Evolutionary conservation across 768 basidiomycete genomes (phyloP).

Genomic region (Xanthoconium purpureum): DNA sequence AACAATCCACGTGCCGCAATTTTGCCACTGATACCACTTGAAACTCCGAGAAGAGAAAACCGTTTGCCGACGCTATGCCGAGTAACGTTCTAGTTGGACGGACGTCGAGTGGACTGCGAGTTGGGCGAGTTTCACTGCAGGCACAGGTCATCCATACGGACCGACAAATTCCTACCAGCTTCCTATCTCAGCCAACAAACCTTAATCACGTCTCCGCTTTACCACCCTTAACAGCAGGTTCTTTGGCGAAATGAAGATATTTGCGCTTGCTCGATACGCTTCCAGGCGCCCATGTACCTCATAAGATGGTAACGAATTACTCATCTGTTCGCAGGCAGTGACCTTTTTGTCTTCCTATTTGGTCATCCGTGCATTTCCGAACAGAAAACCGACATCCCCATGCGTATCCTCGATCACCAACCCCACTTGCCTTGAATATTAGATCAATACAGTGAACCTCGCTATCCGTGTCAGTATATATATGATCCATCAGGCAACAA

Average conservation of each 20-base stretch:
- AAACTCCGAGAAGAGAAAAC: conserved; percentile 11
- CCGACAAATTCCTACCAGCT: conserved; percentile 16
- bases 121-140: background rate
- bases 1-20: conserved; percentile 15
- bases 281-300: conserved; percentile 24
- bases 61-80: conserved; percentile 15
- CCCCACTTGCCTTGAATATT: background rate
- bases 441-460: background rate
- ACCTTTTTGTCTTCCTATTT: conserved; percentile 9
- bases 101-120: background rate
- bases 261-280: conserved; percentile 9
- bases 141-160: background rate
- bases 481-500: conserved; percentile 1
- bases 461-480: background rate
- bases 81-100: background rate
- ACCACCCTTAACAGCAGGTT: conserved; percentile 13
- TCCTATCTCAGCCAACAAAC: conserved; percentile 26
- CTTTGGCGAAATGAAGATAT: conserved; percentile 26
- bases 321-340: conserved; percentile 12
- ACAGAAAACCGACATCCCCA: background rate
- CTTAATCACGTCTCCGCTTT: conserved; percentile 25
- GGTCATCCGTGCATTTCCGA: background rate
- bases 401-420: background rate
- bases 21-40: conserved; percentile 10
- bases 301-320: conserved; percentile 26